These are phyloP conservation scores for Arachis stenosperma DNA, from an alignment of 306 rosid genomes.

Conservation along the genomic window DNA sequence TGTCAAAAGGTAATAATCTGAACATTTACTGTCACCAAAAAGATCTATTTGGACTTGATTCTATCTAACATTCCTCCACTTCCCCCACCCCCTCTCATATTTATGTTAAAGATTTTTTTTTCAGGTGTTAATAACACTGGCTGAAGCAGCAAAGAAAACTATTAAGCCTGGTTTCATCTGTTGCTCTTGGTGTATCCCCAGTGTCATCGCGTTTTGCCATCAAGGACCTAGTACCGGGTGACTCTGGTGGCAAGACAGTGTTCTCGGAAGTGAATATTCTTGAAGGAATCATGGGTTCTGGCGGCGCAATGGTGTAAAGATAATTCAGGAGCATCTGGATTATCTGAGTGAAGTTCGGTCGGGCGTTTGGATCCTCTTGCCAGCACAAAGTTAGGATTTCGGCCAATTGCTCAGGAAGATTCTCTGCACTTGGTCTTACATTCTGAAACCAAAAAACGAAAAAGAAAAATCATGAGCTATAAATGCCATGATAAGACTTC, in stretches of 20 bases:
- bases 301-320: conserved; percentile 76
- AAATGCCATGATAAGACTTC: conserved; percentile 21
- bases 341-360: conserved; percentile 86
- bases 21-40: conserved; percentile 51
- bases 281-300: conserved; percentile 62
- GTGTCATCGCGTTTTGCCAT: conserved; percentile 69
- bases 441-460: conserved; percentile 60
- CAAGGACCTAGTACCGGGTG: conserved; percentile 93
- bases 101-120: conserved; percentile 28
- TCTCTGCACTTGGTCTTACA: conserved; percentile 89
- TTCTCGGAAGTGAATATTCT: conserved; percentile 79
- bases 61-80: conserved; percentile 43
- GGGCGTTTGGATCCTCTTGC: conserved; percentile 91
- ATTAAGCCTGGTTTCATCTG: conserved; percentile 59
- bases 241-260: conserved; percentile 71
- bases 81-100: neutral
- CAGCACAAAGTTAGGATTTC: conserved; percentile 79
- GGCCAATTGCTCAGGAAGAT: conserved; percentile 81
- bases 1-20: conserved; percentile 35
- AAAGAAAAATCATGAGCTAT: conserved; percentile 13
- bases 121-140: conserved; percentile 70
- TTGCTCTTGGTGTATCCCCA: conserved; percentile 69
- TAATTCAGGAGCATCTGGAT: conserved; percentile 83
- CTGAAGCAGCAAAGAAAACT: conserved; percentile 88
- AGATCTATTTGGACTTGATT: conserved; percentile 46